Evolutionary conservation across 768 basidiomycete species (phyloP).

Genomic region (Pleurotus tuoliensis): DNA sequence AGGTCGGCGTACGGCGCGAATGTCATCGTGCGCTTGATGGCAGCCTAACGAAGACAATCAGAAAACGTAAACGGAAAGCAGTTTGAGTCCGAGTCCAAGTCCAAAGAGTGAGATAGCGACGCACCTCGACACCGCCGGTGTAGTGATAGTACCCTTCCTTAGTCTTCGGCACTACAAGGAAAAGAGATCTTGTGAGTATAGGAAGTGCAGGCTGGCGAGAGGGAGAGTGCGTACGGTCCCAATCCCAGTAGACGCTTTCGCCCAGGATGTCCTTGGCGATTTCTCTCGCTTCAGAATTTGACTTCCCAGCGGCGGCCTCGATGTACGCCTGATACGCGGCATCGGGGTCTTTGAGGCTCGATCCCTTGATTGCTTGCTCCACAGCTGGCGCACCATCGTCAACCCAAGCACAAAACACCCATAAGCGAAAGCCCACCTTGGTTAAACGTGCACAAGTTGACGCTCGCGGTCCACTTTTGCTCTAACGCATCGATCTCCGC

Average conservation of each 20-base stretch:
- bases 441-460: constrained; percentile 79
- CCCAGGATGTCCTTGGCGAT: constrained; percentile 76
- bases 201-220: too few relatives aligned
- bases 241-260: constrained; percentile 77
- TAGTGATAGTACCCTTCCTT: constrained; percentile 91
- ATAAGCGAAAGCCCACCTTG: constrained; percentile 47
- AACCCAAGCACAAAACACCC: too few relatives aligned
- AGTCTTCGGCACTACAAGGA: constrained; percentile 68
- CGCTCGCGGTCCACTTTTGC: constrained; percentile 64
- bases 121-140: constrained; percentile 69
- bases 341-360: constrained; percentile 46
- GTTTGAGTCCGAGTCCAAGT: neutral
- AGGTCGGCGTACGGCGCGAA: constrained; percentile 88
- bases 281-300: constrained; percentile 66
- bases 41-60: constrained; percentile 40
- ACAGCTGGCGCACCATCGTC: constrained; percentile 39
- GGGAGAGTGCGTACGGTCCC: constrained; percentile 59
- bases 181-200: neutral
- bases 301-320: constrained; percentile 55
- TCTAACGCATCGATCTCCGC: constrained; percentile 72
- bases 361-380: constrained; percentile 49
- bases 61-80: neutral
- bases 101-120: too few relatives aligned
- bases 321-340: constrained; percentile 57
- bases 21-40: constrained; percentile 72